Percentiles rank a stretch among this genome's conserved stretches.
Evolutionary conservation across 805 yeast species (phyloP).

Genomic region (Kuraishia floccosa): DNA sequence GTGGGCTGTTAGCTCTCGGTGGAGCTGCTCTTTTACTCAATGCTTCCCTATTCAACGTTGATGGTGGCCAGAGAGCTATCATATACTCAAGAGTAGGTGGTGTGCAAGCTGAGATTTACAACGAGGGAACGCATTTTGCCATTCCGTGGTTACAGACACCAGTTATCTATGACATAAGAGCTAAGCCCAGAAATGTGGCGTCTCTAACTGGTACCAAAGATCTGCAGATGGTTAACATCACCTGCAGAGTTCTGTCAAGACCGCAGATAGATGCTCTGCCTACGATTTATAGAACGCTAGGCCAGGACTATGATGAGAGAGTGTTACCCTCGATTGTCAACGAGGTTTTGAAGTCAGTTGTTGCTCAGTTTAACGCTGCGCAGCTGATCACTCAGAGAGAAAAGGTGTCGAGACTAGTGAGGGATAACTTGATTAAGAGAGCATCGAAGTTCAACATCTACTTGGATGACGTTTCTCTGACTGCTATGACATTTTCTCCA

Average conservation of each 20-base stretch:
- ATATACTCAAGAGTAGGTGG: constrained; percentile 84
- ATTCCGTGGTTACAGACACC: constrained; percentile 95
- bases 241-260: constrained; percentile 93
- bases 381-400: constrained; percentile 99
- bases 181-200: constrained; percentile 93
- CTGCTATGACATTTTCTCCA: constrained; percentile 95
- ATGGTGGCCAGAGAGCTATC: constrained; percentile 98
- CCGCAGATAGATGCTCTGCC: constrained; percentile 78
- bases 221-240: constrained; percentile 96
- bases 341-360: constrained; percentile 92
- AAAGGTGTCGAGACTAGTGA: constrained; percentile 81
- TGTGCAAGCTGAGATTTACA: constrained; percentile 68
- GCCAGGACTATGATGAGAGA: constrained; percentile 92
- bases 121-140: constrained; percentile 92
- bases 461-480: constrained; percentile 92
- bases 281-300: constrained; percentile 80
- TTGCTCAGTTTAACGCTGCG: constrained; percentile 97
- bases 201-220: constrained; percentile 97
- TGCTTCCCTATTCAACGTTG: constrained; percentile 69
- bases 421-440: constrained; percentile 84
- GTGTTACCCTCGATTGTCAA: constrained; percentile 97
- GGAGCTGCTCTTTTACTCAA: constrained; percentile 44
- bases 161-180: constrained; percentile 86
- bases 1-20: constrained; percentile 47
- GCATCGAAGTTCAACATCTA: constrained; percentile 81